Conservation (phyloP, 306 rosid genomes). For the Rosa lucieae region DNA sequence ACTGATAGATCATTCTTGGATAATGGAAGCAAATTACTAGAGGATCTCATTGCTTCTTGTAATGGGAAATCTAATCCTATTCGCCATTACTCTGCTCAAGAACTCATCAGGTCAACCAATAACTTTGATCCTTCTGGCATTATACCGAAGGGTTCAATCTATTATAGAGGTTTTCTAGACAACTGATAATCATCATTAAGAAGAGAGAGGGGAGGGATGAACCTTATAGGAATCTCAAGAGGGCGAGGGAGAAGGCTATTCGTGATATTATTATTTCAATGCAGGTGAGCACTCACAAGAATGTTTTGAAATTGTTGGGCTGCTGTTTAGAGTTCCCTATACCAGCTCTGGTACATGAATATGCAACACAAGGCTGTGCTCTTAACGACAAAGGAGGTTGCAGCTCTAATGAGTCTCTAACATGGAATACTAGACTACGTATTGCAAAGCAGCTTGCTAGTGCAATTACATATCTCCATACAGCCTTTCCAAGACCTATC, state of each 20-base stretch:
- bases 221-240: no score
- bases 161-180: background rate
- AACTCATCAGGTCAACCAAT: background rate
- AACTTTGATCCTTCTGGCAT: background rate
- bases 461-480: background rate
- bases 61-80: background rate
- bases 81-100: background rate
- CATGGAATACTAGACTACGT: background rate
- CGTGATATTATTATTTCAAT: background rate
- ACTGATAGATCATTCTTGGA: background rate
- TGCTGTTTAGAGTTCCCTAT: background rate
- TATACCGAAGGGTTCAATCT: background rate
- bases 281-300: background rate
- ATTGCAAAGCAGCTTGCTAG: background rate
- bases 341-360: background rate
- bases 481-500: background rate
- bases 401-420: background rate
- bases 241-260: background rate
- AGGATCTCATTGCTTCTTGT: background rate
- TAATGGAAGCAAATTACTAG: background rate
- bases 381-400: background rate
- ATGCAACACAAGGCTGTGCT: background rate
- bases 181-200: background rate
- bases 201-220: background rate
- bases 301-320: background rate